Evolutionary conservation across 1,284 basidiomycete genomes (phyloP).

Genomic region (Cutaneotrichosporon sp.): DNA sequence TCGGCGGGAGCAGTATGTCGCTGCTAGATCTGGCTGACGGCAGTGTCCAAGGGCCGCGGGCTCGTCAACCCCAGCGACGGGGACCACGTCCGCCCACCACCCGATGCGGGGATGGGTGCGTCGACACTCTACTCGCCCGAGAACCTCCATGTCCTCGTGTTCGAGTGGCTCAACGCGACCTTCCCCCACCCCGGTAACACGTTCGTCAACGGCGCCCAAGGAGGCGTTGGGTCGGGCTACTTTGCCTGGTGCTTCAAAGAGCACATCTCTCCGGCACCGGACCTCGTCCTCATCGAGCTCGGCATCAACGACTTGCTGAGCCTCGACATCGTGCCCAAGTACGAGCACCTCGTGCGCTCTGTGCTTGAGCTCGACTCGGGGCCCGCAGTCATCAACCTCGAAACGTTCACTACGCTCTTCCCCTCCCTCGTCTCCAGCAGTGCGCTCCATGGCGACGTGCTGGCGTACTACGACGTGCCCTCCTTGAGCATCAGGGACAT

Average conservation of each 20-base stretch:
- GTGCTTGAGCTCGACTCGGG: slow-evolving; percentile 41
- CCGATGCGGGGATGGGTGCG: slow-evolving; percentile 27
- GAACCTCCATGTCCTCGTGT: slow-evolving; percentile 49
- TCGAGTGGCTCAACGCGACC: slow-evolving; percentile 46
- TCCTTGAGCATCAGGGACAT: slow-evolving; percentile 48
- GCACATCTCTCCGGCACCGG: slow-evolving; percentile 42
- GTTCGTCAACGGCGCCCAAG: slow-evolving; percentile 52
- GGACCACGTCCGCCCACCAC: not conserved
- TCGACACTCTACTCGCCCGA: slow-evolving; percentile 48
- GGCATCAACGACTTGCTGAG: slow-evolving; percentile 49
- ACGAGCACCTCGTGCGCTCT: slow-evolving; percentile 45
- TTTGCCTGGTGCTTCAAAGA: slow-evolving; percentile 53
- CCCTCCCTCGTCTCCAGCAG: slow-evolving; percentile 42
- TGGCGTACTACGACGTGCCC: slow-evolving; percentile 51
- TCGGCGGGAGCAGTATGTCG: slow-evolving; percentile 51
- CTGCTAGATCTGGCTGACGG: slow-evolving; percentile 9
- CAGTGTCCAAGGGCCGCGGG: slow-evolving; percentile 47
- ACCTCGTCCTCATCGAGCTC: slow-evolving; percentile 50
- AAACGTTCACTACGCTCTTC: slow-evolving; percentile 53
- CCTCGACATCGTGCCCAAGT: slow-evolving; percentile 37
- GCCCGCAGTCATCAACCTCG: slow-evolving; percentile 50
- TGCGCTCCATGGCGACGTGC: slow-evolving; percentile 46
- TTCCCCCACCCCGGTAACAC: slow-evolving; percentile 42
- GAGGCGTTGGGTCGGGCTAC: slow-evolving; percentile 49
- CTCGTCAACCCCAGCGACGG: slow-evolving; percentile 23